A percentile compares a stretch with the other conserved stretches of the same genome.
Conservation (phyloP, 495 filamentous ascomycete species). For the Halenospora varia region DNA sequence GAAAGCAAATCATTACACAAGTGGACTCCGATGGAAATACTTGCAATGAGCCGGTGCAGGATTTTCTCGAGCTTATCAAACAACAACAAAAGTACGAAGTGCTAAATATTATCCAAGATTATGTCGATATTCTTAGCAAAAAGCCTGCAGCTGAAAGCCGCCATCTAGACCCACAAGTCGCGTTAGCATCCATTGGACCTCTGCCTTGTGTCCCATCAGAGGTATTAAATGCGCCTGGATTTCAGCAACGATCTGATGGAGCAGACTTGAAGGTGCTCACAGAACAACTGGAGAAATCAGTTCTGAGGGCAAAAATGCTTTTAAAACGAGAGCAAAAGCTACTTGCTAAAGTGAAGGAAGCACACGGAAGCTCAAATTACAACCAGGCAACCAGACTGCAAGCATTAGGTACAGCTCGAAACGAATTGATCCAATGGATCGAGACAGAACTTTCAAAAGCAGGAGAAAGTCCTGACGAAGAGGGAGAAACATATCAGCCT, state of each 20-base stretch:
- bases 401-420: constrained; percentile 47
- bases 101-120: constrained; percentile 22
- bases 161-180: constrained; percentile 41
- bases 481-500: constrained; percentile 4
- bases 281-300: constrained; percentile 59
- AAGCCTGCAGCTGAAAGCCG: constrained; percentile 45
- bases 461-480: constrained; percentile 33
- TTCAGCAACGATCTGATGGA: constrained; percentile 20
- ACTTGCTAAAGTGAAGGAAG: constrained; percentile 51
- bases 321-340: constrained; percentile 59
- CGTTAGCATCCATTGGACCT: constrained; percentile 36
- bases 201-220: constrained; percentile 46
- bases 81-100: constrained; percentile 21
- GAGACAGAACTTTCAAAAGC: constrained; percentile 60
- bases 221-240: constrained; percentile 29
- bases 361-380: not conserved
- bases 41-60: not conserved
- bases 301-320: constrained; percentile 57
- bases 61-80: constrained; percentile 18
- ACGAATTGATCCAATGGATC: constrained; percentile 69
- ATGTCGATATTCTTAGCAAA: constrained; percentile 39
- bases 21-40: not conserved
- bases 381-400: constrained; percentile 27
- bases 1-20: not conserved
- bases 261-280: constrained; percentile 45